A percentile compares a stretch with the other conserved stretches of the same genome.
These are phyloP conservation scores for Tuber microsphaerosporum DNA, from an alignment of 495 filamentous ascomycete species.

Conservation along the genomic window DNA sequence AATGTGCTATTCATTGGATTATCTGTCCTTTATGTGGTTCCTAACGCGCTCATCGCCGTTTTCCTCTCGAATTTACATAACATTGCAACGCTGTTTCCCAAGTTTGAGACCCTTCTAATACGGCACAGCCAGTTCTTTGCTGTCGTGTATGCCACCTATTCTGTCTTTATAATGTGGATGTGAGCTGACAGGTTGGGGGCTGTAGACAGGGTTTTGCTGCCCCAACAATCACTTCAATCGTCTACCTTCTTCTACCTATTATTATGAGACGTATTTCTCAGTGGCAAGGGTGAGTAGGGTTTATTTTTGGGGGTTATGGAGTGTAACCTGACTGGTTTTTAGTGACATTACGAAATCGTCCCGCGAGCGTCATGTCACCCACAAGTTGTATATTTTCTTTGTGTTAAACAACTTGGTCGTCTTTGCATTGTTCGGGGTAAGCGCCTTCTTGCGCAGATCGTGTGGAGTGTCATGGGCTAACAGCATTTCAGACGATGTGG, in stretches of 20 bases:
- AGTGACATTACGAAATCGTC: slow-evolving; percentile 88
- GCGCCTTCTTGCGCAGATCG: background rate
- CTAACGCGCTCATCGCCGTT: slow-evolving; percentile 89
- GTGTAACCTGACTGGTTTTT: slow-evolving; percentile 58
- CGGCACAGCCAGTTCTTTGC: slow-evolving; percentile 64
- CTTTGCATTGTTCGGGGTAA: slow-evolving; percentile 73
- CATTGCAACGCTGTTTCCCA: slow-evolving; percentile 23
- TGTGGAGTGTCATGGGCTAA: slow-evolving; percentile 6
- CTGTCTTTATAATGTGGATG: background rate
- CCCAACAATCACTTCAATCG: slow-evolving; percentile 80
- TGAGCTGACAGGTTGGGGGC: background rate
- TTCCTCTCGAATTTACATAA: slow-evolving; percentile 71
- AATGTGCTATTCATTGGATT: slow-evolving; percentile 73
- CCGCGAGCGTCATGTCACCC: slow-evolving; percentile 84
- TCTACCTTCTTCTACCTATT: slow-evolving; percentile 82
- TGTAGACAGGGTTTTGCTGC: slow-evolving; percentile 74
- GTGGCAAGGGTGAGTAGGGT: slow-evolving; percentile 38
- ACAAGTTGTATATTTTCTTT: slow-evolving; percentile 91
- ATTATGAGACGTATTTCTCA: slow-evolving; percentile 64
- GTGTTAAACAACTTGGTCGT: slow-evolving; percentile 94
- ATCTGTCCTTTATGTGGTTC: slow-evolving; percentile 84
- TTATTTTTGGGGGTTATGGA: background rate
- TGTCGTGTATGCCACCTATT: slow-evolving; percentile 49
- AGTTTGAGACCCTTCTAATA: slow-evolving; percentile 60
- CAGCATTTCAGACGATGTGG: slow-evolving; percentile 28